Evolutionary conservation across 2,329 filamentous ascomycete genomes (phyloP).

Genomic region (Colletotrichum theobromicola): DNA sequence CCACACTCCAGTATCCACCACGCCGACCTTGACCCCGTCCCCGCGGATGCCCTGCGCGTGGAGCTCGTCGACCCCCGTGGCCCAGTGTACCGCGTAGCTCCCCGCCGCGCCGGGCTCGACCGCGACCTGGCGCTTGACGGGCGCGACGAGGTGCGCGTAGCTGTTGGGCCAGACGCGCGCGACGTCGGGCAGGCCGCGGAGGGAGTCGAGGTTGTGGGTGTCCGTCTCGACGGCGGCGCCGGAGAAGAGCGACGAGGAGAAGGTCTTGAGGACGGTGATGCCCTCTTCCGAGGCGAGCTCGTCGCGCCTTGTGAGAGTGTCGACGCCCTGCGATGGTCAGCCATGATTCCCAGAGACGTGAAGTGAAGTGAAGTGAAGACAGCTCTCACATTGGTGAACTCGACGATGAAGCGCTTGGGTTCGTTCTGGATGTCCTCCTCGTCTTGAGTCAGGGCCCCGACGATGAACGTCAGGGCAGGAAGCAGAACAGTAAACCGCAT

Average conservation of each 20-base stretch:
- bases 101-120: not conserved
- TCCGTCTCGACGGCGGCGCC: conserved; percentile 15
- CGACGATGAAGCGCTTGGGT: conserved; percentile 17
- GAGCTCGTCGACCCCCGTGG: conserved; percentile 22
- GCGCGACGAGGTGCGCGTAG: conserved; percentile 2
- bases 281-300: not conserved
- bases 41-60: conserved; percentile 22
- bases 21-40: conserved; percentile 23
- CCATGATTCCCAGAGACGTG: fast-evolving
- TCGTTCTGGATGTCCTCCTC: not conserved
- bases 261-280: conserved; percentile 7
- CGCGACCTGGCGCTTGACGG: not conserved
- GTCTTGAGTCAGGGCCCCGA: not conserved
- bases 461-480: not conserved
- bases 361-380: too few species aligned
- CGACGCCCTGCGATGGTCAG: not conserved
- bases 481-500: not conserved
- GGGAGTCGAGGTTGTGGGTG: conserved; percentile 11
- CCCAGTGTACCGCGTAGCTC: conserved; percentile 15
- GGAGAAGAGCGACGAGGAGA: conserved; percentile 18
- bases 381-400: not conserved
- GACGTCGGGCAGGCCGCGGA: conserved; percentile 6
- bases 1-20: conserved; percentile 24
- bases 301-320: not conserved
- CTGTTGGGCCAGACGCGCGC: conserved; percentile 10